Evolutionary conservation across 768 basidiomycete genomes (phyloP).

Genomic region (Aureoboletus auriporus): DNA sequence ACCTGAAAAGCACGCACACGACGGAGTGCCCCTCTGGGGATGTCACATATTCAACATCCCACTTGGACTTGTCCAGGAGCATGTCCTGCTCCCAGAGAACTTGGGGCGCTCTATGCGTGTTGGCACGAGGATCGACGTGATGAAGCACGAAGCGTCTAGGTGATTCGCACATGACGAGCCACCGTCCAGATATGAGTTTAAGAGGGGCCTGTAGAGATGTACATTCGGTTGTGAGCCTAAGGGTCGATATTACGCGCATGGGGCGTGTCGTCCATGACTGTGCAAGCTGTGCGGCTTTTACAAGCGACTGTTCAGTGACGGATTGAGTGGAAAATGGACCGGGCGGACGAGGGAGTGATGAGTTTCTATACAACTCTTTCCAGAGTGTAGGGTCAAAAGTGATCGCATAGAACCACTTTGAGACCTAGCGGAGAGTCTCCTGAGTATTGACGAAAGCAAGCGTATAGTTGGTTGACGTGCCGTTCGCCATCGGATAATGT

Average conservation of each 20-base stretch:
- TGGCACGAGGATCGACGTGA: neutral
- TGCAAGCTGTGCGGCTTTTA: neutral
- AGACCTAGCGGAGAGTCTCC: neutral
- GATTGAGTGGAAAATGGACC: neutral
- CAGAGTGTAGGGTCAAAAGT: neutral
- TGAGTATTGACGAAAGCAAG: too few relatives aligned
- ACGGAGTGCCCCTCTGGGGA: neutral
- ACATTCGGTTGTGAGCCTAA: neutral
- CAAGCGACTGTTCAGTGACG: neutral
- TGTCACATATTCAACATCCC: neutral
- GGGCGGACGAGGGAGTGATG: neutral
- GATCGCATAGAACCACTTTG: neutral
- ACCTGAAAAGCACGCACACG: neutral
- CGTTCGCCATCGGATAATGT: neutral
- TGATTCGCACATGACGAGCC: neutral
- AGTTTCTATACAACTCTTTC: neutral
- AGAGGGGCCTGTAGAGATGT: rapidly evolving
- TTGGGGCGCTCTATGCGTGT: neutral
- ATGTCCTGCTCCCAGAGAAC: neutral
- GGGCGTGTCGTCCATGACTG: slow-evolving; percentile 3
- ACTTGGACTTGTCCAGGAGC: neutral
- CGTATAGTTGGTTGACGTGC: neutral
- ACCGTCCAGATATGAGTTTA: slow-evolving; percentile 2
- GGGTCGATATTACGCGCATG: neutral
- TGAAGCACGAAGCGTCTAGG: neutral